Evolutionary conservation across 2,329 filamentous ascomycete species (phyloP), one percentile per base, ranked within the genome.

Genomic region (Fusarium heterosporum): DNA sequence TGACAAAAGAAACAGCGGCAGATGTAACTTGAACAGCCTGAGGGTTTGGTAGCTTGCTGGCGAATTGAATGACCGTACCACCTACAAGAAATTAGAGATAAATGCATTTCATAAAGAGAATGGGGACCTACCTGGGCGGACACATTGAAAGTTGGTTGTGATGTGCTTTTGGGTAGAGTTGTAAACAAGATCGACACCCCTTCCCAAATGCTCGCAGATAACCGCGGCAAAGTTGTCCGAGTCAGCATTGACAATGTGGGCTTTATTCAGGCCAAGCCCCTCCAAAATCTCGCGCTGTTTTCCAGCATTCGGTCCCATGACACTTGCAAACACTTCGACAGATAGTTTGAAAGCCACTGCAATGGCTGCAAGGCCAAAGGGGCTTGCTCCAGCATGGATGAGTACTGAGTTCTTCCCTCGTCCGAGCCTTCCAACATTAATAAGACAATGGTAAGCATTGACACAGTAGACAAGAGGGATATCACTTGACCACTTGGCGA

Each of bases 101-200:
- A 11, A 13, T 25, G 19, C 3, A 11, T 14, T 19, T 13, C 8
- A 9, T 11, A 19, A 3, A 10, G 6, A 26, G n/a, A 11, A 77
- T 38, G 40, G 7, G 17, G 14, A 73, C 78, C 72, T 73, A 78
- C 80, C 75, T 25, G 64, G 72, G 34, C 76, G 74, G 25, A 82
- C 74, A 40, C 78, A 81, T 38, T 73, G 68, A 14, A 75, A 67
- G 54, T 74, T 78, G 5, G 70, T 56, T 4, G 77, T 74, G 6
- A 77, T 50, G 34, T 78, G 66, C 10, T 75, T 69, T 46, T 78
- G 78, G 0, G 82, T 80, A 1, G 83, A 76, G 62, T 84, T 83
- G 50, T 84, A 83, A 3, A 85, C 74, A 5, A 84, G 59, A 42
- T 85, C 80, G 3, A 83, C 71, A 13, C 78, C 78, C 29, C 64